These are phyloP conservation scores for Pseudogymnoascus sp. DNA, from an alignment of 2,329 filamentous ascomycete genomes.

Conservation along the genomic window DNA sequence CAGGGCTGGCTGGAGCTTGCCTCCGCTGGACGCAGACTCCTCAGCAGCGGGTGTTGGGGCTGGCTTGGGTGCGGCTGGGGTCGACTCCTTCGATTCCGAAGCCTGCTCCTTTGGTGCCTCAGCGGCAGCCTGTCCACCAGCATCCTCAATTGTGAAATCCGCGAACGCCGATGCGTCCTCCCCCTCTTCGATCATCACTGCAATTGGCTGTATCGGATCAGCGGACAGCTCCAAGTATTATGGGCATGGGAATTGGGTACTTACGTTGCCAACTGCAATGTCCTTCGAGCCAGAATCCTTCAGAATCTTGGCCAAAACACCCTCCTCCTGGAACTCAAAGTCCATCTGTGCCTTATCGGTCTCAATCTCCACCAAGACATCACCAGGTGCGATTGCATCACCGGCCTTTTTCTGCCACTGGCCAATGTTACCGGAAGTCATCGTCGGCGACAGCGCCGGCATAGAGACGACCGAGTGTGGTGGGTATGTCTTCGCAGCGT, in stretches of 20 bases:
- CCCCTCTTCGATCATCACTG: conserved; percentile 86
- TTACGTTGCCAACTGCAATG: conserved; percentile 84
- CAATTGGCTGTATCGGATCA: conserved; percentile 66
- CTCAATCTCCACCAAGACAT: conserved; percentile 96
- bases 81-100: conserved; percentile 49
- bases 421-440: conserved; percentile 94
- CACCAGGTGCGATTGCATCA: conserved; percentile 77
- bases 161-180: conserved; percentile 82
- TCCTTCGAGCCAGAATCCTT: conserved; percentile 93
- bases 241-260: conserved; percentile 31
- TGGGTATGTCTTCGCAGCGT: conserved; percentile 67
- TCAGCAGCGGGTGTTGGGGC: conserved; percentile 46
- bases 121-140: conserved; percentile 69
- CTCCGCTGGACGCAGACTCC: conserved; percentile 65
- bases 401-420: conserved; percentile 96
- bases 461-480: conserved; percentile 94
- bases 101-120: conserved; percentile 57
- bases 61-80: conserved; percentile 48
- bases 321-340: conserved; percentile 99
- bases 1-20: conserved; percentile 72
- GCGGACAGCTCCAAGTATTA: conserved; percentile 10
- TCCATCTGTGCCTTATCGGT: conserved; percentile 99
- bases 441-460: conserved; percentile 95
- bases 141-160: conserved; percentile 79
- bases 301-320: conserved; percentile 86